Conservation (phyloP, 2,329 filamentous ascomycete species). For the Cordyceps farinosa region DNA sequence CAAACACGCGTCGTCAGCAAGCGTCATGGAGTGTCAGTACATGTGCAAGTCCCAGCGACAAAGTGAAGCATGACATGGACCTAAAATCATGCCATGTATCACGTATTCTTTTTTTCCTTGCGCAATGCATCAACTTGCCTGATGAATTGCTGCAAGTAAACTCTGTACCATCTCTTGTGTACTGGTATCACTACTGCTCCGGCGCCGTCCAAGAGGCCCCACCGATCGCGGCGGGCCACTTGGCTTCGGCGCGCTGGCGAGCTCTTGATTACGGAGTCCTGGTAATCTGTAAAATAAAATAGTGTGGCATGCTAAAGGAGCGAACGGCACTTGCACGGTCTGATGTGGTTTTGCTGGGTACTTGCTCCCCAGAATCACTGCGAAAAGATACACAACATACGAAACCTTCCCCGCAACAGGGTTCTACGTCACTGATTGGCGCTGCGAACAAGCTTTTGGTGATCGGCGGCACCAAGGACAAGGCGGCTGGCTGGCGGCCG, state of each 20-base stretch:
- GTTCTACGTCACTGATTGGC: constrained; percentile 14
- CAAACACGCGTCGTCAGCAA: constrained; percentile 2
- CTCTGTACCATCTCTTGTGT: too few species aligned
- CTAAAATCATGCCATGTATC: too few species aligned
- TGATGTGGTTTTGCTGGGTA: background rate
- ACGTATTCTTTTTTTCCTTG: background rate
- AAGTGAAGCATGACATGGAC: too few species aligned
- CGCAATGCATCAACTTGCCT: background rate
- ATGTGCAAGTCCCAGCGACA: too few species aligned
- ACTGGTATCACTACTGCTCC: background rate
- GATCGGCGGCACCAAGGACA: background rate
- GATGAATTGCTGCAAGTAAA: background rate
- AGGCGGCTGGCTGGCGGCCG: background rate
- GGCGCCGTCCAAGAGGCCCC: background rate
- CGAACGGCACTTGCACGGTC: background rate
- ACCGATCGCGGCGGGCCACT: constrained; percentile 12
- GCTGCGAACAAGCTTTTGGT: constrained; percentile 13
- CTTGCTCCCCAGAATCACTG: background rate
- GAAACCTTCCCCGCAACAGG: constrained; percentile 9
- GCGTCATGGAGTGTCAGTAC: background rate
- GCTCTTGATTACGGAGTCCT: background rate
- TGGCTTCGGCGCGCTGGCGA: background rate
- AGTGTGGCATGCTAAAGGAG: too few species aligned
- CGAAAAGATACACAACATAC: background rate
- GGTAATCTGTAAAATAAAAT: too few species aligned